A percentile compares a stretch with the other conserved stretches of the same genome.
Evolutionary conservation across 257 asterid genomes (phyloP).

Genomic region (Jacaranda mimosifolia): DNA sequence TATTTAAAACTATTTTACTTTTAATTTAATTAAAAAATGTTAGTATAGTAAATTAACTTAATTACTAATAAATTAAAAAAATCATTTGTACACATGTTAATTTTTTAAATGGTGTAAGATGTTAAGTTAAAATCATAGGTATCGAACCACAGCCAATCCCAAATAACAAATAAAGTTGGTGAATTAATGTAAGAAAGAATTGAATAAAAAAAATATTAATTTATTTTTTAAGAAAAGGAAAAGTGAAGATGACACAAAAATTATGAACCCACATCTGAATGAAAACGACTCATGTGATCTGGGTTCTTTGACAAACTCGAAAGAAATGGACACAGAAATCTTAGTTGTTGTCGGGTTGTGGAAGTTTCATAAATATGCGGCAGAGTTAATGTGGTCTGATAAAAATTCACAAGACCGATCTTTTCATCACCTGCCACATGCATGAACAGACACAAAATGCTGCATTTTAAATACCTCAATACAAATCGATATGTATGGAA

Average conservation of each 20-base stretch:
- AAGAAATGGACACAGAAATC: neutral
- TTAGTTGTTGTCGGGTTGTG: neutral
- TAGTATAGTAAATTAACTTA: no score
- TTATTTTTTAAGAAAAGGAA: neutral
- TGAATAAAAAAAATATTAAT: neutral
- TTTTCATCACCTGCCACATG: conserved; percentile 44
- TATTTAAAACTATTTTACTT: no score
- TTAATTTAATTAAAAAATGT: no score
- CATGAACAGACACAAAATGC: neutral
- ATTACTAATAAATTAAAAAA: no score
- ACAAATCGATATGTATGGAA: no score
- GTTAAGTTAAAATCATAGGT: no score
- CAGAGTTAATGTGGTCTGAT: conserved; percentile 9
- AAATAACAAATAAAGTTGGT: no score
- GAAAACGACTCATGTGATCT: conserved; percentile 42
- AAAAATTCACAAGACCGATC: conserved; percentile 17
- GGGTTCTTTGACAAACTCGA: conserved; percentile 31
- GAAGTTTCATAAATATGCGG: neutral
- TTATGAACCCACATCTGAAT: conserved; percentile 25
- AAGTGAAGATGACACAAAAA: neutral
- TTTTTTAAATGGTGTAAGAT: no score
- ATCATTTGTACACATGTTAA: no score
- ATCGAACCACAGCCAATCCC: no score
- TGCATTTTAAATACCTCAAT: neutral
- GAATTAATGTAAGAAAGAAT: no score